These are phyloP conservation scores for Schwanniomyces etchellsii DNA, from an alignment of 1,139 yeast species.

Conservation along the genomic window DNA sequence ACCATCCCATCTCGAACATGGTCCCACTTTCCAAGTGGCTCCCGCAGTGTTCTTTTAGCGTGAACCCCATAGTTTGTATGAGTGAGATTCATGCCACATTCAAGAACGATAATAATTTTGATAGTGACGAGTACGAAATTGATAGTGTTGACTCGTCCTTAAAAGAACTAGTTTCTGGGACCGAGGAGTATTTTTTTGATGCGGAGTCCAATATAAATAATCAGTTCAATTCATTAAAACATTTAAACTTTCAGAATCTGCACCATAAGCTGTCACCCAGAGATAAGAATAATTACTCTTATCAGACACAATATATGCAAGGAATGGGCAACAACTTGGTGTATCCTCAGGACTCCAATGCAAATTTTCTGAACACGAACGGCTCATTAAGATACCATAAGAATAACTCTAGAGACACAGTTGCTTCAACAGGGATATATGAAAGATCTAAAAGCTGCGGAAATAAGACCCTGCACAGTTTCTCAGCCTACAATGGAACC, in stretches of 20 bases:
- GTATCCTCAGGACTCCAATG: background rate
- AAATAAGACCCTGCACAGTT: too few relatives aligned
- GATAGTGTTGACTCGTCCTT: constrained; percentile 14
- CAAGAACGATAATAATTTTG: background rate
- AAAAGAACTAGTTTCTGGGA: constrained; percentile 15
- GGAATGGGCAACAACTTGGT: background rate
- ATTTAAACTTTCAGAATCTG: background rate
- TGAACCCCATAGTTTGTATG: constrained; percentile 6
- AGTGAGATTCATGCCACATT: constrained; percentile 5
- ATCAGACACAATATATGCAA: background rate
- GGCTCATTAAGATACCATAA: background rate
- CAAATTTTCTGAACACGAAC: background rate
- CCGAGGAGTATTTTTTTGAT: constrained; percentile 11
- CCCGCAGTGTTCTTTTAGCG: too few relatives aligned
- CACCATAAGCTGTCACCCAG: background rate
- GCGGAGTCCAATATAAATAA: constrained; percentile 2
- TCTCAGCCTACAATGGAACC: background rate
- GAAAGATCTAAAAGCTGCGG: too few relatives aligned
- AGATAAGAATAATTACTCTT: background rate
- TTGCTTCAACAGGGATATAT: background rate
- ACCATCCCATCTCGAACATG: too few relatives aligned
- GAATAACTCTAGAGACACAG: too few relatives aligned
- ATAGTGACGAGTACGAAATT: constrained; percentile 7
- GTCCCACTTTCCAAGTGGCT: too few relatives aligned
- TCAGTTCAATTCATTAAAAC: background rate